Percentiles rank a stretch among this genome's conserved stretches.
Conservation (phyloP, 768 basidiomycete species). For the Macrocybe gigantea region DNA sequence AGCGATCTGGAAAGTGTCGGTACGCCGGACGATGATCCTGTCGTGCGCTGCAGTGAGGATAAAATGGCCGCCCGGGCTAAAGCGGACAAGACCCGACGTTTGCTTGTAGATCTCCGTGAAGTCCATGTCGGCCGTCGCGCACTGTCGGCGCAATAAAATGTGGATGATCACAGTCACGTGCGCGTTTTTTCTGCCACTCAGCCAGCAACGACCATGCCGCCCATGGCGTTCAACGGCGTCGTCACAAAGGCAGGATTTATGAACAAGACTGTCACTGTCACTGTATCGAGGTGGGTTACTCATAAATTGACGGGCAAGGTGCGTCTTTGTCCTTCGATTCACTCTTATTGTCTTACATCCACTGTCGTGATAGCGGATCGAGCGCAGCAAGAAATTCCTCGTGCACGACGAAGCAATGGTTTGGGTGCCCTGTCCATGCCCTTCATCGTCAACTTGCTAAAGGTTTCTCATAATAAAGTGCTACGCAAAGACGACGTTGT, state of each 20-base stretch:
- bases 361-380: constrained; percentile 46
- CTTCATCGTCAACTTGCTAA: not conserved
- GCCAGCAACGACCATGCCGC: constrained; percentile 48
- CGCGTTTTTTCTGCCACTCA: too few relatives aligned
- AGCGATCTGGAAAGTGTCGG: constrained; percentile 79
- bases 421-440: constrained; percentile 15
- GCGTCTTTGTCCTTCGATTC: constrained; percentile 10
- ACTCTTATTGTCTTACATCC: not conserved
- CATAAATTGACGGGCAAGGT: constrained; percentile 79
- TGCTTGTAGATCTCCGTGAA: constrained; percentile 85
- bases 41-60: constrained; percentile 77
- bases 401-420: constrained; percentile 75
- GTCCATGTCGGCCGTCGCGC: constrained; percentile 46
- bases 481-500: constrained; percentile 68
- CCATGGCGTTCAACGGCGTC: constrained; percentile 67
- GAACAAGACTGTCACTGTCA: constrained; percentile 82
- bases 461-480: constrained; percentile 29
- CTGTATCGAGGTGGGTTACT: constrained; percentile 67
- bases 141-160: not conserved
- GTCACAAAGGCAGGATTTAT: constrained; percentile 81
- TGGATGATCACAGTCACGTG: too few relatives aligned
- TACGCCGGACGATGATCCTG: constrained; percentile 75
- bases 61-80: constrained; percentile 86
- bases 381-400: constrained; percentile 72
- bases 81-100: constrained; percentile 60